Evolutionary conservation across 495 filamentous ascomycete species (phyloP).

Genomic region (Penicillium pancosmium): DNA sequence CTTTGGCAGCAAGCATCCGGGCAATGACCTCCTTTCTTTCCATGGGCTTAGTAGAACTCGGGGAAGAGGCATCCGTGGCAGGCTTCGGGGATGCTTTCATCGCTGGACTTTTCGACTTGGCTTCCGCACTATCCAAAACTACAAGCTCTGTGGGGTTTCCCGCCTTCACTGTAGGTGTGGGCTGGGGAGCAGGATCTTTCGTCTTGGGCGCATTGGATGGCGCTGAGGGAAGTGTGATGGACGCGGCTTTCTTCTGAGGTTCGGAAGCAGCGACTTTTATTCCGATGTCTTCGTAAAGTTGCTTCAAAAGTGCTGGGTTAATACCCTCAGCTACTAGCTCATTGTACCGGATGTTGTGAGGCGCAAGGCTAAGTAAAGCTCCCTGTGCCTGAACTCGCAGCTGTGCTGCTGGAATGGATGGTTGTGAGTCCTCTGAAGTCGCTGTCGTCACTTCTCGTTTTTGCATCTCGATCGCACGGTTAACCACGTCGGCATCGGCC

Average conservation of each 20-base stretch:
- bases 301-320: slow-evolving; percentile 59
- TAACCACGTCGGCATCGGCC: slow-evolving; percentile 20
- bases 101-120: neutral
- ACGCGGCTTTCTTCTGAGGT: slow-evolving; percentile 1
- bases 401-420: slow-evolving; percentile 39
- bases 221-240: neutral
- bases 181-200: neutral
- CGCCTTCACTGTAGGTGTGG: neutral
- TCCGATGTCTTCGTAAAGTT: slow-evolving; percentile 67
- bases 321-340: slow-evolving; percentile 74
- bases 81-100: neutral
- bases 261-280: slow-evolving; percentile 41
- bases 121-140: neutral
- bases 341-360: slow-evolving; percentile 66
- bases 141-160: neutral
- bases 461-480: slow-evolving; percentile 22
- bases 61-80: slow-evolving; percentile 10
- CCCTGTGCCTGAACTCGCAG: slow-evolving; percentile 68
- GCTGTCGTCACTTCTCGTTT: slow-evolving; percentile 4
- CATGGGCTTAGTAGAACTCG: slow-evolving; percentile 50
- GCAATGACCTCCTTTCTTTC: slow-evolving; percentile 79
- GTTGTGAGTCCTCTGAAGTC: slow-evolving; percentile 2
- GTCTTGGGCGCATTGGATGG: neutral
- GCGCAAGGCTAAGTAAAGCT: slow-evolving; percentile 65
- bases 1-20: slow-evolving; percentile 66